Conservation (phyloP, 352 stramenopile species). For the Halophytophthora polymorphica region DNA sequence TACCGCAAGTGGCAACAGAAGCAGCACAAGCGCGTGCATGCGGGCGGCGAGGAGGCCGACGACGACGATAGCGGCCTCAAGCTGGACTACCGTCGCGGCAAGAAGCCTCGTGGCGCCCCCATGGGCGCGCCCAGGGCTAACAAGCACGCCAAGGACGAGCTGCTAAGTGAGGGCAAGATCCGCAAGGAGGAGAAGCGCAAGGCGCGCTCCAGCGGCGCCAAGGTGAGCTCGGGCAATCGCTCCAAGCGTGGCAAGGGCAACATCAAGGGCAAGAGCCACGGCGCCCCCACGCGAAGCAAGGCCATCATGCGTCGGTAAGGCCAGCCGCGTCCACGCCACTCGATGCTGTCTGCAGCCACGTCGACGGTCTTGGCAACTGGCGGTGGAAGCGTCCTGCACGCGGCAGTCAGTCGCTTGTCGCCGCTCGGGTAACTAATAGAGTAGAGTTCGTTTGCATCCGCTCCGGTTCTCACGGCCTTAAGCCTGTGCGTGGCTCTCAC, state of each 20-base stretch:
- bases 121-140: slow-evolving; percentile 52
- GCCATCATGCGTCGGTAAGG: slow-evolving; percentile 51
- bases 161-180: slow-evolving; percentile 76
- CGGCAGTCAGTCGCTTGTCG: too few relatives aligned
- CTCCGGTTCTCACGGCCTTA: too few relatives aligned
- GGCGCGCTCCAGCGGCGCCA: slow-evolving; percentile 73
- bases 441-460: too few relatives aligned
- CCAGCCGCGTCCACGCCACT: too few relatives aligned
- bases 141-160: slow-evolving; percentile 76
- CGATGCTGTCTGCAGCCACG: too few relatives aligned
- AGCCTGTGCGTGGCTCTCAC: too few relatives aligned
- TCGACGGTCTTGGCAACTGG: too few relatives aligned
- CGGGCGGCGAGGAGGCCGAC: slow-evolving; percentile 64
- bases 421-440: too few relatives aligned
- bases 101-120: slow-evolving; percentile 50
- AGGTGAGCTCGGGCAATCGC: slow-evolving; percentile 37
- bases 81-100: slow-evolving; percentile 77
- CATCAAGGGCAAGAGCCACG: slow-evolving; percentile 78
- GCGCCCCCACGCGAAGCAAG: slow-evolving; percentile 82
- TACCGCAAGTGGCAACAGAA: slow-evolving; percentile 94
- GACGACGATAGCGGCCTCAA: slow-evolving; percentile 40
- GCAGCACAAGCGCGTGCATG: slow-evolving; percentile 80
- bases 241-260: slow-evolving; percentile 70
- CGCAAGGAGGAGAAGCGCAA: slow-evolving; percentile 86
- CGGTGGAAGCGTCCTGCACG: too few relatives aligned